Evolutionary conservation across 2,329 filamentous ascomycete genomes (phyloP), one percentile per base, ranked within the genome.

Genomic region (Aspergillus ibericus): DNA sequence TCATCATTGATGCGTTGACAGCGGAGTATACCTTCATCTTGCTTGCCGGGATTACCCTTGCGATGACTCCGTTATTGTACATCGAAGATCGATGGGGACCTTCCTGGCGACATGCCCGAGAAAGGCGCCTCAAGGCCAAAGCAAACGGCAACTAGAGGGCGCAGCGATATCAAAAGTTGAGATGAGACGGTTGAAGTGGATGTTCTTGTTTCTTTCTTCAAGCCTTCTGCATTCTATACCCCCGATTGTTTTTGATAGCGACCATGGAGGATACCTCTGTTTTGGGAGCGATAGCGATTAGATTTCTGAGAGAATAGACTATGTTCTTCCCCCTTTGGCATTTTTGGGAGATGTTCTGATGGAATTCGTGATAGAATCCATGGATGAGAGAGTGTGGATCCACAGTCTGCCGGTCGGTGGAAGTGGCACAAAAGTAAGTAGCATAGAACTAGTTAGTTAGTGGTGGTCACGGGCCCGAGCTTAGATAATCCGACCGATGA

Each of bases 1-100:
- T 71, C 15, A 66, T 78, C 1, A 69, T 77, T 29, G 64, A 72
- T 42, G 62, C 63, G 3, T 47, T 77, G 16, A 70, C 62, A 20
- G 79, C 67, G 2, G 50, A 60, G 18, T 70, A 57, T 16, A 47
- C 68, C 7, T 72, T 72, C 52, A 25, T 70, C 18, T 35, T 72
- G 29, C 64, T 72, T 15, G 66, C 68, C n/a, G 69, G 70, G 6
- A 64, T 71, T 38, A 68, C 64, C 4, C n/a, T 70, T 12, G 40
- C 36, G 12, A 66, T 69, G 63, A 55, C 61, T 7, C 68, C 69
- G 10, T 60, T 72, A 32, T 38, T 72, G 3, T 58, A 58, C 46
- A 50, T 68, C 16, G 69, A 72, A 54, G 66, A 65, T 58, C 63
- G 61, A 48, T 71, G 62, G 59, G 70, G 69, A 2, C 64, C 68